Conservation (phyloP, 2,329 filamentous ascomycete genomes). For the Talaromyces sp. region DNA sequence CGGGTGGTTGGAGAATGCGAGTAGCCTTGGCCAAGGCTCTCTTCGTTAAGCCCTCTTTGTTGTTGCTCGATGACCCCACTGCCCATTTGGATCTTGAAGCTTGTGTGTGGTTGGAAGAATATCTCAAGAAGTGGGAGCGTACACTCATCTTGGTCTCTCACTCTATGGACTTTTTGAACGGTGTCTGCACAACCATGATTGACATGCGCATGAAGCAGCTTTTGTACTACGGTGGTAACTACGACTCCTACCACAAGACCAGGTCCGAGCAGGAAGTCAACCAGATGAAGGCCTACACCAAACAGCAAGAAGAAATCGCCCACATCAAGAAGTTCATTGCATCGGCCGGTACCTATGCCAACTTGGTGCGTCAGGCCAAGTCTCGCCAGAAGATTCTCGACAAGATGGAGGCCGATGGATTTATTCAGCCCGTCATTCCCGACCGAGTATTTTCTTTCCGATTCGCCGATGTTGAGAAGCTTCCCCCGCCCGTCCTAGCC, state of each 20-base stretch:
- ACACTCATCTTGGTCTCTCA: conserved; percentile 96
- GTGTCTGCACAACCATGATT: conserved; percentile 97
- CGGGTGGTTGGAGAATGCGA: conserved; percentile 99
- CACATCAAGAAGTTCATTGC: conserved; percentile 99
- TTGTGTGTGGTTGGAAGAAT: conserved; percentile 99
- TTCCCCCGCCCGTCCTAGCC: conserved; percentile 93
- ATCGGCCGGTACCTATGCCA: conserved; percentile 98
- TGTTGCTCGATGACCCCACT: conserved; percentile 95
- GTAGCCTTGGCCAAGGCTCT: conserved; percentile 95
- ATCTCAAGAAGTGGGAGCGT: conserved; percentile 98
- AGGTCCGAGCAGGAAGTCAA: conserved; percentile 91
- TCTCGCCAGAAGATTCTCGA: conserved; percentile 99
- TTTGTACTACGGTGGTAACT: conserved; percentile 99
- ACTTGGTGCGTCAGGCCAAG: conserved; percentile 97
- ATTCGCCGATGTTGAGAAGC: conserved; percentile 97
- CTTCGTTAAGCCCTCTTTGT: conserved; percentile 94
- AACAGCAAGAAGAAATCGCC: conserved; percentile 97
- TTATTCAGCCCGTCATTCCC: conserved; percentile 82
- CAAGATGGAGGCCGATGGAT: conserved; percentile 99
- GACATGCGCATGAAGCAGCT: conserved; percentile 91
- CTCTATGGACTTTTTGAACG: conserved; percentile 98
- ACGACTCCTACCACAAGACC: conserved; percentile 97
- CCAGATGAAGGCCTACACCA: conserved; percentile 98
- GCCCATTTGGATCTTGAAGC: conserved; percentile 99
- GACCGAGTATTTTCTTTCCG: conserved; percentile 96